These are phyloP conservation scores for Drosera capensis DNA, from an alignment of 148 eudicot species.

Conservation along the genomic window DNA sequence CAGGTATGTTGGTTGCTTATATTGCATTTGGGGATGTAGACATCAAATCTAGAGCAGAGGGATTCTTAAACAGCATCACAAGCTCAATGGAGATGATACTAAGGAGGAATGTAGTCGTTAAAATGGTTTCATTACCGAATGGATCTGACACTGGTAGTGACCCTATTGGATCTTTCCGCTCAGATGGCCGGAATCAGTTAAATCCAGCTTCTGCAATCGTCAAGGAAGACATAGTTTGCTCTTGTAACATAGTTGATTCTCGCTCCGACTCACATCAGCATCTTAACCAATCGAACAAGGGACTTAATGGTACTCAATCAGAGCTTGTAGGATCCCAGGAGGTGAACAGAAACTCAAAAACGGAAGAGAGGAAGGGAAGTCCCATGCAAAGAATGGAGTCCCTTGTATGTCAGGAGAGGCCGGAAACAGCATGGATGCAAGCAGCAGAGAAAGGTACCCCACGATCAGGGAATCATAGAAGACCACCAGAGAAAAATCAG, in stretches of 20 bases:
- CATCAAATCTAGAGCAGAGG: slow-evolving; percentile 71
- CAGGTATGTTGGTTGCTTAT: slow-evolving; percentile 75
- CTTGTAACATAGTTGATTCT: slow-evolving; percentile 8
- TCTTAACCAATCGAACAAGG: slow-evolving; percentile 13
- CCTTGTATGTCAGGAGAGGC: slow-evolving; percentile 79
- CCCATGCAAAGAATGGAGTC: slow-evolving; percentile 87
- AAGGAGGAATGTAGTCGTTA: slow-evolving; percentile 59
- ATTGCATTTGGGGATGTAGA: slow-evolving; percentile 55
- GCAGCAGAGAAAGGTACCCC: slow-evolving; percentile 87
- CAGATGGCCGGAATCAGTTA: slow-evolving; percentile 11
- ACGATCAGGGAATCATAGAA: slow-evolving; percentile 40
- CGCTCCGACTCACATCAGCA: slow-evolving; percentile 15
- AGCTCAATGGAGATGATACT: slow-evolving; percentile 70
- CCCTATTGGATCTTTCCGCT: slow-evolving; percentile 11
- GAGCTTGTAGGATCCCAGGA: slow-evolving; percentile 21
- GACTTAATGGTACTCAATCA: slow-evolving; percentile 15
- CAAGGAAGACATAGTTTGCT: slow-evolving; percentile 12
- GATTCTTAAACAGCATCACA: slow-evolving; percentile 81
- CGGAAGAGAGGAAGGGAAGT: slow-evolving; percentile 28
- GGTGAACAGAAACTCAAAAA: slow-evolving; percentile 33
- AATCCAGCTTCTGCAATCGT: slow-evolving; percentile 12
- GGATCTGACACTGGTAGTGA: slow-evolving; percentile 14
- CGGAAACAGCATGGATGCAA: slow-evolving; percentile 96
- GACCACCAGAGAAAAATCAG: slow-evolving; percentile 69
- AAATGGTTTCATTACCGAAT: slow-evolving; percentile 46